Base-by-base conservation (phyloP, 495 filamentous ascomycete genomes). In the Podospora tetraspora region DNA sequence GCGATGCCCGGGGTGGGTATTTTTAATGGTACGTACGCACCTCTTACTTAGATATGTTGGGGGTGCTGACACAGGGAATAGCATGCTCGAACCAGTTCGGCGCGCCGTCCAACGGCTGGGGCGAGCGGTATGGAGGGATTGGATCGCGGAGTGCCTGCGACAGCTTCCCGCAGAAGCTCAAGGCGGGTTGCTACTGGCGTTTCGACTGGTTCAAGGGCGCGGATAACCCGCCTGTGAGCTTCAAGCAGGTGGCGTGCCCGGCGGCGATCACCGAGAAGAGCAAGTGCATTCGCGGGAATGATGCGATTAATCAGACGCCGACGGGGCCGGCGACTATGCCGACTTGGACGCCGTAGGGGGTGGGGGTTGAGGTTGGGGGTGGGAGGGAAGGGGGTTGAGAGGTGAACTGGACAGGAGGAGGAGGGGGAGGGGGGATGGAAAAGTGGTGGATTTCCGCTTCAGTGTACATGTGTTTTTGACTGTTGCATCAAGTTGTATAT, bases 1-100 rank as follows among this genome's bases (percentile, higher is more conserved):
- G 85, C 86, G 21, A 89, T 91, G 61, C 88, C 89, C 62, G 88
- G 88, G 57, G 87, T 89, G 9, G 89, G 89, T 24, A 74, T 82
- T 30, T 89, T 83, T 80, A 89, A 90, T 76, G 86, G 74, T 27
- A 25, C 24, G 24, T 25, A 25, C 24, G 3, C 24, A 25, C 24
- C 24, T 25, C 24, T 25, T 1, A 25, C 24, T 1, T 25, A 3
- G 24, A 25, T 1, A 25, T 3, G 24, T 25, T 25, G 24, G 24
- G 3, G 24, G 57, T 22, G 10, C 37, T 21, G 8, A n/a, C n/a
- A n/a, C n/a, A n/a, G n/a, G n/a, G n/a, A 3, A 25, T 70, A 74
- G 73, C 81, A 34, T 90, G 88, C 80, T 87, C 84, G 11, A 74
- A 78, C 29, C 83, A 90, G 73, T 90, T 85, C 79, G 83, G 84